These are phyloP conservation scores for Nigrospora oryzae DNA, from an alignment of 2,329 filamentous ascomycete genomes.

Conservation along the genomic window DNA sequence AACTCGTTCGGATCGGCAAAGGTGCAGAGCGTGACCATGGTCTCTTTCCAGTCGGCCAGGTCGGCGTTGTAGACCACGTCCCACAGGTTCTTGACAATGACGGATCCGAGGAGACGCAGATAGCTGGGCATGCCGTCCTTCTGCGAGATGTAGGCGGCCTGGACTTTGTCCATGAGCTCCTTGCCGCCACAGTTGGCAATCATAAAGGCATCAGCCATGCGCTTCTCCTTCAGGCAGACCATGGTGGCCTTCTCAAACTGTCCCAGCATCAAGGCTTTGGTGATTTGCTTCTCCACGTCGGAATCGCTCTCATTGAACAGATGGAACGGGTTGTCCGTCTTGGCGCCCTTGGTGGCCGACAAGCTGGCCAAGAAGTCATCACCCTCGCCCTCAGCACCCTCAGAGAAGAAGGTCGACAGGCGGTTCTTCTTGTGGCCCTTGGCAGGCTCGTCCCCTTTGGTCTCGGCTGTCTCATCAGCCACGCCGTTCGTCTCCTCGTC, in stretches of 20 bases:
- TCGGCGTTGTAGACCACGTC: conserved; percentile 96
- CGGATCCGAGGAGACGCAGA: conserved; percentile 78
- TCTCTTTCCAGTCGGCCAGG: conserved; percentile 88
- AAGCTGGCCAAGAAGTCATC: conserved; percentile 85
- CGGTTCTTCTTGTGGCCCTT: conserved; percentile 48
- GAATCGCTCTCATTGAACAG: conserved; percentile 80
- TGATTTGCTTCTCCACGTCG: conserved; percentile 76
- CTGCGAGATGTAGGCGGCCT: conserved; percentile 80
- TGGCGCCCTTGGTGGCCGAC: conserved; percentile 80
- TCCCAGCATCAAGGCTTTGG: conserved; percentile 78
- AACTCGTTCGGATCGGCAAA: conserved; percentile 90
- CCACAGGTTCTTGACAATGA: conserved; percentile 95
- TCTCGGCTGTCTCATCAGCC: conserved; percentile 17
- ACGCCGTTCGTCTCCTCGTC: conserved; percentile 50
- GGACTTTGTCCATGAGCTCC: conserved; percentile 87
- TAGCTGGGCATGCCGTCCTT: conserved; percentile 84
- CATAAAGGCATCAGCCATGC: conserved; percentile 93
- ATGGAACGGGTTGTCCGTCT: conserved; percentile 90
- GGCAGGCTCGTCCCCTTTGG: conserved; percentile 23
- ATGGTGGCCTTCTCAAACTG: conserved; percentile 86
- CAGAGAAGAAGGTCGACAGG: conserved; percentile 72
- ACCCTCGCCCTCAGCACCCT: conserved; percentile 55
- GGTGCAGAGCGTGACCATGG: conserved; percentile 92
- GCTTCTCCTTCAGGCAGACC: conserved; percentile 78
- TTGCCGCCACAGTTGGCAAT: conserved; percentile 95